phyloP scores from a whole-genome alignment of 2,329 filamentous ascomycete species.

The Nemania sp. region DNA sequence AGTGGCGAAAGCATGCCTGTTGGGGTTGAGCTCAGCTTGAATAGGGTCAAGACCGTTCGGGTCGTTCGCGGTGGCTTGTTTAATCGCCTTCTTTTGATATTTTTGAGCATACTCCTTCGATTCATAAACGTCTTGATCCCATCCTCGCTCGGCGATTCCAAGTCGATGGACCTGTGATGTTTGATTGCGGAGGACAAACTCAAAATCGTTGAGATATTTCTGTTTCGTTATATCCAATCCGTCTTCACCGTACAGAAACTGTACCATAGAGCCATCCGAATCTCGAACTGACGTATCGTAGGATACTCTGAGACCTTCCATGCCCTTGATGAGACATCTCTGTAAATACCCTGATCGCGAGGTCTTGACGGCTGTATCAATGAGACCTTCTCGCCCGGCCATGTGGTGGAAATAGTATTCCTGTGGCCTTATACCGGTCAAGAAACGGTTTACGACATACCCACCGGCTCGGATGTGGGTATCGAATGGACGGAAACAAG shows the following conservation, averaged over 20 bases:
- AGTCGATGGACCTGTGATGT: conserved; percentile 82
- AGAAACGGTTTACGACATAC: conserved; percentile 94
- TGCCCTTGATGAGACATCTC: conserved; percentile 96
- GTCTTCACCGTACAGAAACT: conserved; percentile 97
- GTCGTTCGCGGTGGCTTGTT: conserved; percentile 71
- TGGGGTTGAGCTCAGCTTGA: conserved; percentile 77
- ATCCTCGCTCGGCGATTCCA: conserved; percentile 68
- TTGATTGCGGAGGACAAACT: conserved; percentile 89
- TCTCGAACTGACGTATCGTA: conserved; percentile 97
- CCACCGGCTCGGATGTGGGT: conserved; percentile 90
- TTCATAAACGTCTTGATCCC: conserved; percentile 57
- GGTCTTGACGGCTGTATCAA: conserved; percentile 98
- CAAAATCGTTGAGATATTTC: conserved; percentile 89
- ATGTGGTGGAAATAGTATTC: conserved; percentile 99
- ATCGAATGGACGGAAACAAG: conserved; percentile 93
- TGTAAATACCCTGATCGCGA: conserved; percentile 97
- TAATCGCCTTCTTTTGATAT: conserved; percentile 85
- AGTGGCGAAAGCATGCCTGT: conserved; percentile 83
- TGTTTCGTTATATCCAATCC: conserved; percentile 95
- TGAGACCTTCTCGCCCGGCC: conserved; percentile 97
- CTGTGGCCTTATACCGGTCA: conserved; percentile 96
- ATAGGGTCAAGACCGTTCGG: conserved; percentile 78
- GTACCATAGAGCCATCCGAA: conserved; percentile 90
- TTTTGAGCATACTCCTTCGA: conserved; percentile 74
- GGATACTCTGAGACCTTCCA: conserved; percentile 92